Conservation (phyloP, 371 early-diverging fungal species). For the Syncephalastrum racemosum region DNA sequence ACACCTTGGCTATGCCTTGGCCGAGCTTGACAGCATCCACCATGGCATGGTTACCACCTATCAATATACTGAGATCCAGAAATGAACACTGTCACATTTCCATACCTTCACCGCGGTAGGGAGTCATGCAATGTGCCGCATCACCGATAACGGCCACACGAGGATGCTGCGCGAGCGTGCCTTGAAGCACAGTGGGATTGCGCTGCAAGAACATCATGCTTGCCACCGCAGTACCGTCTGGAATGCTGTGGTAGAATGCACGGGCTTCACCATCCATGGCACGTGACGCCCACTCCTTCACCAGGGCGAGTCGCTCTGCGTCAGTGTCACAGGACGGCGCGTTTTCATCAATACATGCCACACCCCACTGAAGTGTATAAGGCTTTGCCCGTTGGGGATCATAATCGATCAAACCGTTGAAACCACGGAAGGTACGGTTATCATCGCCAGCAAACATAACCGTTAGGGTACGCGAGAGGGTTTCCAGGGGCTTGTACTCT, state of each 20-base stretch:
- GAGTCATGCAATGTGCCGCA: slow-evolving; percentile 20
- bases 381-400: background rate
- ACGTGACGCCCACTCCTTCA: slow-evolving; percentile 7
- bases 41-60: slow-evolving; percentile 44
- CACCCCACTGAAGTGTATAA: slow-evolving; percentile 3
- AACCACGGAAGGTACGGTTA: background rate
- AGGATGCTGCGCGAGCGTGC: background rate
- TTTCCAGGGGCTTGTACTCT: background rate
- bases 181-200: background rate
- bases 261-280: no score
- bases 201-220: slow-evolving; percentile 9
- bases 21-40: slow-evolving; percentile 27
- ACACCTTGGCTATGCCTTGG: slow-evolving; percentile 9
- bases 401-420: slow-evolving; percentile 5
- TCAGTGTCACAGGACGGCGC: background rate
- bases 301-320: background rate
- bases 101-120: slow-evolving; percentile 20
- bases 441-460: slow-evolving; percentile 2
- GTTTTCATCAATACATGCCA: slow-evolving; percentile 8
- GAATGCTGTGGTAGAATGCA: background rate
- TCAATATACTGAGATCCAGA: background rate
- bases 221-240: background rate
- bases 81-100: no score
- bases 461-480: background rate
- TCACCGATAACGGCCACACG: slow-evolving; percentile 16